Evolutionary conservation across 176 grass and related monocot genomes (phyloP), one percentile per base, ranked within the genome.

Genomic region (Saccharum officinarum): DNA sequence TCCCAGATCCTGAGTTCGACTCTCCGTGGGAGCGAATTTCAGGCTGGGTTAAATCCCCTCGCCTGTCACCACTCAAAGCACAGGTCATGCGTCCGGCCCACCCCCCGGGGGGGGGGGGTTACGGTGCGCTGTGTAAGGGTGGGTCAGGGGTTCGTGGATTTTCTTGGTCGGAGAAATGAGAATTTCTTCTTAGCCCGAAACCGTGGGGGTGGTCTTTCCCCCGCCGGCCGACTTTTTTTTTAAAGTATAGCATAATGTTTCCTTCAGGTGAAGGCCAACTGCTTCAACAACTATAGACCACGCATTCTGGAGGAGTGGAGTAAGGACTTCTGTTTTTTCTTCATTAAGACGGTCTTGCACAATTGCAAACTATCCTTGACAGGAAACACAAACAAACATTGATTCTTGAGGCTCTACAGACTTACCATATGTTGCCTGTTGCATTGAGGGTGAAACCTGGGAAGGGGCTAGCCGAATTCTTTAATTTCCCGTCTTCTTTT

Each of bases 391-490:
- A 38, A 59, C 22, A 76, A 79, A 37, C 17, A 90, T 83, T 31
- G 10, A 72, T 26, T 37, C 59, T 80, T 47, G 26, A 73, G 38
- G 34, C 59, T 74, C n/a, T 37, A 16, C 69, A 76, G 38, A 87
- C 89, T 92, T 87, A 98, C 96, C 33, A 60, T 76, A 98, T 76
- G 79, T 44, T 87, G 63, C 96, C 92, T 78, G 30, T 93, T 83
- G 89, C 91, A 82, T 47, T 71, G 41, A 94, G 71, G 67, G 37
- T 92, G 62, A 91, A 60, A 83, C 93, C 93, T 86, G 87, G 92
- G 89, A 95, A 73, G 47, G 84, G 81, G 31, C 36, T 69, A 55
- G 90, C 54, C 1, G 46, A 88, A 88, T 98, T 95, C 57, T 82
- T 77, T 71, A 98, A 13, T 30, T 85, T 63, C 3, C 96, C 93